phyloP scores from a whole-genome alignment of 2,329 filamentous ascomycete species.

The Shiraia sp. region DNA sequence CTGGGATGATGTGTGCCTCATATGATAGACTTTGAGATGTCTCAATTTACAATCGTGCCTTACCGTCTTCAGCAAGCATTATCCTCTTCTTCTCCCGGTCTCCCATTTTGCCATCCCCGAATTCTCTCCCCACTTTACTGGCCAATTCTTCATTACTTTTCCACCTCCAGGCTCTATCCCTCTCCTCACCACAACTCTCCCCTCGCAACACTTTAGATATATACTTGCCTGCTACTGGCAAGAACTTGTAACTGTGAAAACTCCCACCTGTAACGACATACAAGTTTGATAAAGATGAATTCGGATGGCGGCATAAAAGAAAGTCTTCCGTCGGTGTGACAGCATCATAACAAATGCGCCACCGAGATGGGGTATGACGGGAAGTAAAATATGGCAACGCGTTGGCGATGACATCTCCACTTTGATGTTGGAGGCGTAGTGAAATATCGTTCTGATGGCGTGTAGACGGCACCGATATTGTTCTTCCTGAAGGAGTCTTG shows the following conservation, averaged over 20 bases:
- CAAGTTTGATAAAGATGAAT: constrained; percentile 55
- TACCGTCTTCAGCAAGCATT: constrained; percentile 12
- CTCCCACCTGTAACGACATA: constrained; percentile 66
- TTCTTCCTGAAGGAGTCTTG: constrained; percentile 52
- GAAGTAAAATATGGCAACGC: constrained; percentile 40
- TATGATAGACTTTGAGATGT: no score
- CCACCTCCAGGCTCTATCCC: constrained; percentile 42
- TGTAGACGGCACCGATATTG: constrained; percentile 57
- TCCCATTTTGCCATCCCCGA: constrained; percentile 13
- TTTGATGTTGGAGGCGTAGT: constrained; percentile 50
- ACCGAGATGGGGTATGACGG: constrained; percentile 44
- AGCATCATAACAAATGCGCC: constrained; percentile 62
- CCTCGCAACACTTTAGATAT: constrained; percentile 50
- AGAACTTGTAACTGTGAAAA: constrained; percentile 67
- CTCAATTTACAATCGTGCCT: neutral
- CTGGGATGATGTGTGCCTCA: no score
- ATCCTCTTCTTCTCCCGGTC: constrained; percentile 12
- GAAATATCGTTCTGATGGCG: constrained; percentile 50
- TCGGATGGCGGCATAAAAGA: constrained; percentile 58
- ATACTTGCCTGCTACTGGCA: constrained; percentile 66
- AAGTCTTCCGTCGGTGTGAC: constrained; percentile 66
- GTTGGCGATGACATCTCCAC: constrained; percentile 29
- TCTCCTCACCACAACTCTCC: constrained; percentile 42
- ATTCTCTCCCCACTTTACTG: constrained; percentile 21
- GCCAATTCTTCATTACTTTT: constrained; percentile 27